These are phyloP conservation scores for Cylindrotheca fusiformis DNA, from an alignment of 108 stramenopile species.

Conservation along the genomic window DNA sequence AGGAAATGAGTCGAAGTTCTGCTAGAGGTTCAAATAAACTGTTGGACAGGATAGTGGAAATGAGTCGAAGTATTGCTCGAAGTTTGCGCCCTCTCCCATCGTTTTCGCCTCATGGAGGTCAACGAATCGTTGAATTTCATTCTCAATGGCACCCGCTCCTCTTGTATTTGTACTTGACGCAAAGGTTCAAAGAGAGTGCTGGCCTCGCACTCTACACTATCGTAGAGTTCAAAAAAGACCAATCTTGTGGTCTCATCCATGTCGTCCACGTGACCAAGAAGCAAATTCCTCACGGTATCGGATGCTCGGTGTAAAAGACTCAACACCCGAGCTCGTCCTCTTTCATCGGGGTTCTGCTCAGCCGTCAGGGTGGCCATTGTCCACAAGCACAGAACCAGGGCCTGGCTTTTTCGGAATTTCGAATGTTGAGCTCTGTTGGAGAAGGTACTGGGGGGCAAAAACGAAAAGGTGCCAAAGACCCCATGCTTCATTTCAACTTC, in stretches of 20 bases:
- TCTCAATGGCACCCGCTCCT: neutral
- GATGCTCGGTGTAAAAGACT: conserved; percentile 40
- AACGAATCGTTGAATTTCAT: conserved; percentile 6
- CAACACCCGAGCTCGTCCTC: conserved; percentile 42
- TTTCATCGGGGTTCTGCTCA: conserved; percentile 33
- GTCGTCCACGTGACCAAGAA: neutral
- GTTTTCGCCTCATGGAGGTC: conserved; percentile 33
- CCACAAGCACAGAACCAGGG: conserved; percentile 37
- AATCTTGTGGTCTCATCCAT: conserved; percentile 10
- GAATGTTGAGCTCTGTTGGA: neutral
- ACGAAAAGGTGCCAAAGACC: neutral
- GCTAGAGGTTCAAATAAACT: neutral
- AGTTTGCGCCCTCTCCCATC: conserved; percentile 10
- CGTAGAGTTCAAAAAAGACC: conserved; percentile 25
- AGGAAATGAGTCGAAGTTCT: too few relatives aligned
- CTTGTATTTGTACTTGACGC: conserved; percentile 9
- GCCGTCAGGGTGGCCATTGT: conserved; percentile 35
- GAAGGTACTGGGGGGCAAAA: conserved; percentile 3
- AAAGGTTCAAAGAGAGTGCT: conserved; percentile 32
- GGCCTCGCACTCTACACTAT: conserved; percentile 35
- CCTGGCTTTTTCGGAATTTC: conserved; percentile 24
- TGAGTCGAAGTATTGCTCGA: neutral
- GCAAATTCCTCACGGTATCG: conserved; percentile 18
- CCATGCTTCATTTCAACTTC: neutral
- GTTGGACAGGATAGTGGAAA: neutral